Base-by-base conservation (phyloP, 2,329 filamentous ascomycete species). In the Penicillium digitatum region DNA sequence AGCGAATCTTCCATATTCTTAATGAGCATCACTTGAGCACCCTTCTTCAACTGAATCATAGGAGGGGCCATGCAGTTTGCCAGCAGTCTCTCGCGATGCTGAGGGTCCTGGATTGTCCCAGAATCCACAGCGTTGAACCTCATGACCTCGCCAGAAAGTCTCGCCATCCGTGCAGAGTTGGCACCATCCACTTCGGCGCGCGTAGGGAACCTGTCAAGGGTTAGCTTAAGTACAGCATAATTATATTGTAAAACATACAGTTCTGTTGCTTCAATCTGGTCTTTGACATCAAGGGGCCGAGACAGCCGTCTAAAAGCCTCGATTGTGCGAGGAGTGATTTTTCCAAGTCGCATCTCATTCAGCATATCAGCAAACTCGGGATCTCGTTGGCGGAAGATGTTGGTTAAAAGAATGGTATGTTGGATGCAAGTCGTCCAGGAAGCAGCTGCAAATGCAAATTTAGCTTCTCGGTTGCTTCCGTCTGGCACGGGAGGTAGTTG, bases 21-120 rank as follows among this genome's bases (percentile, higher is more conserved):
- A 79, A 99, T 96, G n/a, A 99, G 79, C 94, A 99, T 99, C 42
- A 99, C 95, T 70, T 99, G 95, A 0, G 94, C 90, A 10, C 91
- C 90, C 59, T 94, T 87, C 72, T 96, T 97, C 29, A 99, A 76
- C 32, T 88, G 84, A 20, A 99, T 83, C 0, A 75, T 69, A 64
- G 87, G 87, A 0, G 94, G 92, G 0, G 94, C 92, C 89, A 99
- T 96, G 84, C 95, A 95, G 68, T 93, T 96, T 6, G 82, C 74
- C 6, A 99, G 78, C 0, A 97, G 74, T 68, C 86, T 92, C 43
- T 95, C 90, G 31, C 89, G 86, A 35, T 87, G 73, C 0, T 78
- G 74, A 18, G 81, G 79, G 61, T 96, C 90, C 34, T 74, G 73
- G 26, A 87, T 82, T 0, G 80, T 78, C 38, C 93, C 93, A 1